Evolutionary conservation across 495 filamentous ascomycete species (phyloP).

Genomic region (Halenospora varia): DNA sequence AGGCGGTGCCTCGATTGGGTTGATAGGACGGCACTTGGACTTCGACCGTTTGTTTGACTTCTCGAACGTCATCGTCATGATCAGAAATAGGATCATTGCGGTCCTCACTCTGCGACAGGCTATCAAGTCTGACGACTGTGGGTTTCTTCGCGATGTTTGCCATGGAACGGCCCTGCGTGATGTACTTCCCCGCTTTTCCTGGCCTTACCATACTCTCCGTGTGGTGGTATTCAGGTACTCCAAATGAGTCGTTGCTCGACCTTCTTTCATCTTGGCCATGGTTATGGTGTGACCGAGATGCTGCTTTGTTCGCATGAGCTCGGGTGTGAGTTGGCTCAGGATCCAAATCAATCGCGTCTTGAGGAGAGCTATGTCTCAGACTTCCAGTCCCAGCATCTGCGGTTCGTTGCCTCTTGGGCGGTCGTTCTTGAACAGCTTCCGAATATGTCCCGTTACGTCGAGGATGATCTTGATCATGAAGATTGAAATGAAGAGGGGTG

Average conservation of each 20-base stretch:
- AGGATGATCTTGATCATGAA: neutral
- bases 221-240: no score
- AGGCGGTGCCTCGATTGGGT: neutral
- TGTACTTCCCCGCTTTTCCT: no score
- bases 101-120: neutral
- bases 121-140: neutral
- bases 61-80: neutral
- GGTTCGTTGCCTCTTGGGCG: neutral
- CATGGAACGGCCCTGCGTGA: no score
- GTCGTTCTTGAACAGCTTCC: no score
- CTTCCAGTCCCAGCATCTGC: neutral
- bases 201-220: no score
- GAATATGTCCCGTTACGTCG: no score
- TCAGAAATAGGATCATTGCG: constrained; percentile 2
- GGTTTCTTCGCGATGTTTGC: no score
- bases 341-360: neutral
- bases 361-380: neutral
- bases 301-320: neutral
- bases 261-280: neutral
- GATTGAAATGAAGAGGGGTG: neutral
- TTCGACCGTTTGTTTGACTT: neutral
- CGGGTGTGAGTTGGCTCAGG: neutral
- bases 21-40: neutral
- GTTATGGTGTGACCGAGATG: neutral
- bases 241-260: neutral